Evolutionary conservation across 306 rosid genomes (phyloP).

Genomic region (Cercis canadensis): DNA sequence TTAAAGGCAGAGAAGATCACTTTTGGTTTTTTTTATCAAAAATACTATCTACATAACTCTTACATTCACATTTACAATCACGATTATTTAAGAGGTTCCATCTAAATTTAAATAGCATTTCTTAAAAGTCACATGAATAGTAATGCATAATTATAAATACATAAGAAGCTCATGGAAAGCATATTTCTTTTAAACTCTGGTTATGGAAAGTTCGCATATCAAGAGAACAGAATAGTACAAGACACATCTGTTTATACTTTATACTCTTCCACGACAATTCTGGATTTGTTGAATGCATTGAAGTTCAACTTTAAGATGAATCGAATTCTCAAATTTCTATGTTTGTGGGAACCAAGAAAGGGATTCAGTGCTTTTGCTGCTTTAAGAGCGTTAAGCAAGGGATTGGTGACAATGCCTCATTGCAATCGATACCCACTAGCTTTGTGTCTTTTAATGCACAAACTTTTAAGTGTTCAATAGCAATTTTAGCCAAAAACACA

Average conservation of each 20-base stretch:
- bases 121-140: no score
- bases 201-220: background rate
- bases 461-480: background rate
- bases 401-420: slow-evolving; percentile 11
- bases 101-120: no score
- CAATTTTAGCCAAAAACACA: background rate
- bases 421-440: slow-evolving; percentile 5
- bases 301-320: background rate
- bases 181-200: background rate
- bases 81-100: no score
- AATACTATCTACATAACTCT: no score
- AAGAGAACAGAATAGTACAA: background rate
- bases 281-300: background rate
- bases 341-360: slow-evolving; percentile 32
- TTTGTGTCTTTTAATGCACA: slow-evolving; percentile 40
- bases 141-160: no score
- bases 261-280: background rate
- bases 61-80: no score
- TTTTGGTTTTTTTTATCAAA: no score
- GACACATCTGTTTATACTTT: background rate
- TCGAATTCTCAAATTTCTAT: slow-evolving; percentile 17
- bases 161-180: no score
- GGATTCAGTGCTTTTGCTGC: background rate
- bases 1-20: no score
- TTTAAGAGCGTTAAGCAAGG: slow-evolving; percentile 44